phyloP scores from a whole-genome alignment of 352 stramenopile genomes.

The Globisporangium mamillatum region DNA sequence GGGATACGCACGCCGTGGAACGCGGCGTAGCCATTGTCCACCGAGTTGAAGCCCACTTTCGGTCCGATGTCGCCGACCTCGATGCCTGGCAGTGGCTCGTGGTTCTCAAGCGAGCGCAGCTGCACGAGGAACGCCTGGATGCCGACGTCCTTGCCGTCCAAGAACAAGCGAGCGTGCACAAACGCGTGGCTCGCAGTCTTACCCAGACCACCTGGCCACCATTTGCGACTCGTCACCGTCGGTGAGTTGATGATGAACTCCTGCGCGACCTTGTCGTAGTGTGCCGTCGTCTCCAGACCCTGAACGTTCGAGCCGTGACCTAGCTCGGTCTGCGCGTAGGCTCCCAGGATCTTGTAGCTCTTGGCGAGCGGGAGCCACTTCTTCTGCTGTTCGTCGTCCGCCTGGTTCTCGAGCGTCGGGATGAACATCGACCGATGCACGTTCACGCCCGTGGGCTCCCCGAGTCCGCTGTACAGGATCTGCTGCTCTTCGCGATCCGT shows the following conservation, averaged over 20 bases:
- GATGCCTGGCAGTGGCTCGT: slow-evolving; percentile 82
- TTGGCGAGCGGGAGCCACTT: slow-evolving; percentile 65
- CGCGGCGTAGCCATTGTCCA: slow-evolving; percentile 90
- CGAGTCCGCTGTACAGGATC: slow-evolving; percentile 38
- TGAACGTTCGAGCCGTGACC: slow-evolving; percentile 93
- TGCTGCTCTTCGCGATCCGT: slow-evolving; percentile 30
- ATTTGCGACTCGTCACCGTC: slow-evolving; percentile 93
- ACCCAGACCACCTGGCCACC: slow-evolving; percentile 93
- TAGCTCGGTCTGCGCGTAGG: slow-evolving; percentile 95
- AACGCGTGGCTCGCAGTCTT: slow-evolving; percentile 91
- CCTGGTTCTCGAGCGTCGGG: slow-evolving; percentile 71
- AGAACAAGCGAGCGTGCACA: slow-evolving; percentile 84
- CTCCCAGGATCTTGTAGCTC: slow-evolving; percentile 76
- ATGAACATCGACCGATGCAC: slow-evolving; percentile 70
- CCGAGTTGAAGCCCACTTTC: slow-evolving; percentile 90
- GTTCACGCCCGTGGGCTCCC: slow-evolving; percentile 42
- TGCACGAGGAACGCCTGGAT: slow-evolving; percentile 95
- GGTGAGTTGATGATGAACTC: slow-evolving; percentile 95
- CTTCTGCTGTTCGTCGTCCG: slow-evolving; percentile 45
- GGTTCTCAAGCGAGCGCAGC: slow-evolving; percentile 76
- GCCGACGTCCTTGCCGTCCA: slow-evolving; percentile 62
- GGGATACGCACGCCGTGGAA: slow-evolving; percentile 90
- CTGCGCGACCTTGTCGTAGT: slow-evolving; percentile 84
- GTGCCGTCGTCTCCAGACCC: slow-evolving; percentile 91
- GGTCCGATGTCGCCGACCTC: slow-evolving; percentile 90